Evolutionary conservation across 2,329 filamentous ascomycete genomes (phyloP).

Genomic region (Chaetomiaceae sp.): DNA sequence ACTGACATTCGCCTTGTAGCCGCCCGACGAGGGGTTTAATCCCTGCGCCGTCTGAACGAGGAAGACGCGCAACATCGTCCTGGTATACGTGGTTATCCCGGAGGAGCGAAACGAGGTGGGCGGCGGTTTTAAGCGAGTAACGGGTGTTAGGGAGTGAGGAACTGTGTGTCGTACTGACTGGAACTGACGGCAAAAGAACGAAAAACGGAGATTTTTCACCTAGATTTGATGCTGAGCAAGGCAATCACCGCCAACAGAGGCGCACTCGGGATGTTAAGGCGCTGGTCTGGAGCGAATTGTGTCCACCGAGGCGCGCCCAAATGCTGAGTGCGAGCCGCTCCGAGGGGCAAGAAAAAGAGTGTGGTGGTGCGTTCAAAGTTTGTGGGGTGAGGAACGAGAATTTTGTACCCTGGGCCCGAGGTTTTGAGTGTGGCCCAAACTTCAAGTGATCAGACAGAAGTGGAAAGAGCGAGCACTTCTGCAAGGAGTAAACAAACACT

Average conservation of each 20-base stretch:
- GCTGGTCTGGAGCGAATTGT: slow-evolving; percentile 7
- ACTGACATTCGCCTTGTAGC: slow-evolving; percentile 26
- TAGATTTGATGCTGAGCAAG: background rate
- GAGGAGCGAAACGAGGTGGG: background rate
- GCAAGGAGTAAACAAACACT: no score
- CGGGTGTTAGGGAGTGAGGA: background rate
- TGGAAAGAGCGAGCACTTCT: background rate
- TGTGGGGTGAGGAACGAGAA: background rate
- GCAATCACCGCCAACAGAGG: background rate
- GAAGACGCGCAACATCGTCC: slow-evolving; percentile 22
- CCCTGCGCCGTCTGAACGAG: slow-evolving; percentile 28
- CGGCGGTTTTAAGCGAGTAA: background rate
- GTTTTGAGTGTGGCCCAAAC: background rate
- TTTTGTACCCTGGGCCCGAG: background rate
- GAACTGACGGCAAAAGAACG: slow-evolving; percentile 6
- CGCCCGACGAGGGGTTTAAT: slow-evolving; percentile 26
- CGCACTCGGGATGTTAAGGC: background rate
- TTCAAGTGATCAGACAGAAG: background rate
- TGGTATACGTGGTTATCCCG: slow-evolving; percentile 2
- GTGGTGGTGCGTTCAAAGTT: background rate
- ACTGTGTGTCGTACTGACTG: background rate
- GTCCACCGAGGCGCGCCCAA: background rate
- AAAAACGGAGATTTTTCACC: slow-evolving; percentile 16
- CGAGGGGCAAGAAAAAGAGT: background rate
- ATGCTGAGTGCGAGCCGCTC: background rate